phyloP scores from a whole-genome alignment of 2,329 filamentous ascomycete species.

The Dactylellina haptotyla region DNA sequence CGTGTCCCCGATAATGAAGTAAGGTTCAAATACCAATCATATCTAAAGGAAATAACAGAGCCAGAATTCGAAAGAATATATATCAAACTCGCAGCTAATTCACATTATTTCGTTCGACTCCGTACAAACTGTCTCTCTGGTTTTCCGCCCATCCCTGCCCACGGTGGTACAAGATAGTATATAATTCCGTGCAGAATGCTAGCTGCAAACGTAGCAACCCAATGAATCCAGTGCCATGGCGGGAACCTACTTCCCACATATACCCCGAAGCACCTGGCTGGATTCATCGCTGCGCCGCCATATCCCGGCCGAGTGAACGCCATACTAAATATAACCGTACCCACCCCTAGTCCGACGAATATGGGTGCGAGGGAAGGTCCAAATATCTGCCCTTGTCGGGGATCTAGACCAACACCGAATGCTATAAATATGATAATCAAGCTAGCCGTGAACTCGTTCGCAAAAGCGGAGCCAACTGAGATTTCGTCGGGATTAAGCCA shows the following conservation, averaged over 20 bases:
- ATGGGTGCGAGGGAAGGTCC: constrained; percentile 66
- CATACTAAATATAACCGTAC: constrained; percentile 61
- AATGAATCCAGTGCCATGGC: constrained; percentile 62
- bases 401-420: constrained; percentile 68
- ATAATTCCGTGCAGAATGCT: constrained; percentile 59
- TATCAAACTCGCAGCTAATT: no score
- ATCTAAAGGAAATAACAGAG: no score
- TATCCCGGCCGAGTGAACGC: constrained; percentile 63
- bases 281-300: constrained; percentile 64
- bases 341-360: constrained; percentile 64
- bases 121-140: no score
- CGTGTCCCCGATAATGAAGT: no score
- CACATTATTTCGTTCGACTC: no score
- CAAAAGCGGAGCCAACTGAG: constrained; percentile 62
- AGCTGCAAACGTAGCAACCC: constrained; percentile 60
- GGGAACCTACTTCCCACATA: constrained; percentile 62
- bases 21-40: no score
- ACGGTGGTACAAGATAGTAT: constrained; percentile 58
- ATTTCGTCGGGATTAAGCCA: constrained; percentile 59
- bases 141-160: constrained; percentile 25
- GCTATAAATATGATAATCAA: constrained; percentile 65
- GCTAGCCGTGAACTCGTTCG: constrained; percentile 65
- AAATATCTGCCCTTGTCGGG: constrained; percentile 65
- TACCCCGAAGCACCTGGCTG: constrained; percentile 64
- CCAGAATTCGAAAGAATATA: no score